Conservation (phyloP, 2,329 filamentous ascomycete species). For the Botrytis medusae region DNA sequence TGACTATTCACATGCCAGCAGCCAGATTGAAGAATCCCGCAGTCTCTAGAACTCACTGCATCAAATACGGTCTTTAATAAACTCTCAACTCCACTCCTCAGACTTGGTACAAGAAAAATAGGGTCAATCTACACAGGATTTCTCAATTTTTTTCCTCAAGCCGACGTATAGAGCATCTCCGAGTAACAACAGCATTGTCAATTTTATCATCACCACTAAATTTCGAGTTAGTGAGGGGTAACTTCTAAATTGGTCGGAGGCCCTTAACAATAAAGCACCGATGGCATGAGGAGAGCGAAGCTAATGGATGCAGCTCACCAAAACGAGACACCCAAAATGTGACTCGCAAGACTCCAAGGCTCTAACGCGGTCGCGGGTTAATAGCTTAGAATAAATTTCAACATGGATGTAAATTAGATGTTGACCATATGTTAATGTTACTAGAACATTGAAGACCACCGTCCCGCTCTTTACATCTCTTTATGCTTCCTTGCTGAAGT, state of each 20-base stretch:
- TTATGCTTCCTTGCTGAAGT: neutral
- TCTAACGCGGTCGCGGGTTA: neutral
- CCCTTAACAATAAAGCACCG: too few relatives aligned
- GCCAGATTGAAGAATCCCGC: neutral
- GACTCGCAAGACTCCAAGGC: neutral
- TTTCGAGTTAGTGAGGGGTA: neutral
- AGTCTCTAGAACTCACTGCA: neutral
- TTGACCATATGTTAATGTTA: neutral
- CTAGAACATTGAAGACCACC: neutral
- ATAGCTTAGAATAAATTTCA: neutral
- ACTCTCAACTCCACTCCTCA: neutral
- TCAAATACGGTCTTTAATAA: neutral
- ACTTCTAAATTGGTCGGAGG: neutral
- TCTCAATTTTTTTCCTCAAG: neutral
- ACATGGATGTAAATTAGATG: neutral
- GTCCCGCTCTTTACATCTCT: neutral
- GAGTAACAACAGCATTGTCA: neutral
- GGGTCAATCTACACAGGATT: neutral
- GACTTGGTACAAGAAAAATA: neutral
- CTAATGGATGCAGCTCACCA: neutral
- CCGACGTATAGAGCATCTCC: rapidly evolving
- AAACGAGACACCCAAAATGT: neutral
- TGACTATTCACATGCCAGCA: neutral
- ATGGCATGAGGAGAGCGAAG: neutral
- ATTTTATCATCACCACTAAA: neutral